A percentile compares a stretch with the other conserved stretches of the same genome.
These are phyloP conservation scores for Isatis lusitanica DNA, from an alignment of 441 rosid species.

Conservation along the genomic window DNA sequence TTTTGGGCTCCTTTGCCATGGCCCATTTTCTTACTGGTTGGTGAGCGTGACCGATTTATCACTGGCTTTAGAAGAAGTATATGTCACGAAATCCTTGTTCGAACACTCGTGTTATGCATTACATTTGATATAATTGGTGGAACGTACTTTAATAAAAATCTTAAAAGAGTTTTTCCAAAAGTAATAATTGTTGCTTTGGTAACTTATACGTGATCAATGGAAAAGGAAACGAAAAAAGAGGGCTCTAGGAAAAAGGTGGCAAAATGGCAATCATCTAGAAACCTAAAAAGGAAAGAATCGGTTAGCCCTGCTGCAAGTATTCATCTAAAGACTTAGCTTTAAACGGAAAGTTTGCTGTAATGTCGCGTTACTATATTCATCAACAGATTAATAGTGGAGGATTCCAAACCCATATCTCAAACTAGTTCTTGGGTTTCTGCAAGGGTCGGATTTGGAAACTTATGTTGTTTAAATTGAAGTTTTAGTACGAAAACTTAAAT, in stretches of 20 bases:
- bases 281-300: slow-evolving; percentile 31
- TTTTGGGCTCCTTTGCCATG: neutral
- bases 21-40: neutral
- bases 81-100: neutral
- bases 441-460: neutral
- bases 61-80: neutral
- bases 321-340: slow-evolving; percentile 57
- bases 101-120: neutral
- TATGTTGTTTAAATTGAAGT: neutral
- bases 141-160: neutral
- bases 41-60: neutral
- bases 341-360: slow-evolving; percentile 49
- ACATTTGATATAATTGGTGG: neutral
- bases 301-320: slow-evolving; percentile 57
- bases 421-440: neutral
- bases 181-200: neutral
- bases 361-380: slow-evolving; percentile 24
- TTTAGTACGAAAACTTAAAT: neutral
- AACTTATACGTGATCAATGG: neutral
- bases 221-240: neutral
- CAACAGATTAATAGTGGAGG: slow-evolving; percentile 12
- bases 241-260: too few relatives aligned
- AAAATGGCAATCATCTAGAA: slow-evolving; percentile 29
- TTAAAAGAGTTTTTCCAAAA: neutral
- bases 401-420: neutral